Evolutionary conservation across 192 early-diverging fungal species (phyloP).

Genomic region (Entomortierella beljakovae): DNA sequence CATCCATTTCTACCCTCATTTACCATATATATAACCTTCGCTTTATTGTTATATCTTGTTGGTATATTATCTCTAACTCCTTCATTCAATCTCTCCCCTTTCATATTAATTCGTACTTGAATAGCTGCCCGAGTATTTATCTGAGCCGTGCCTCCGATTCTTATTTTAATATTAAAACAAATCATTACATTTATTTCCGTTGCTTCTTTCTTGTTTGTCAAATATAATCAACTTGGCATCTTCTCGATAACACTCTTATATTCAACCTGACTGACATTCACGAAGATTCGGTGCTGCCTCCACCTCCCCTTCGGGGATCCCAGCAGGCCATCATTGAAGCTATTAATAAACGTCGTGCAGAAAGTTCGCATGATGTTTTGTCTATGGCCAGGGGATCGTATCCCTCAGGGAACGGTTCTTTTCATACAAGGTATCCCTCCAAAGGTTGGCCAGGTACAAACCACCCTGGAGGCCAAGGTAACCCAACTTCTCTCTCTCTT

Average conservation of each 20-base stretch:
- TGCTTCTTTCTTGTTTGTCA: too few relatives aligned
- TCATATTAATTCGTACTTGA: not conserved
- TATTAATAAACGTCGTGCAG: slow-evolving; percentile 32
- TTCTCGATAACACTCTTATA: not conserved
- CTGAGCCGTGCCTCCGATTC: slow-evolving; percentile 13
- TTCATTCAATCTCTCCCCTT: not conserved
- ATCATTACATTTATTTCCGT: too few relatives aligned
- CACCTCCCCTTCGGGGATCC: slow-evolving; percentile 21
- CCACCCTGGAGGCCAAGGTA: not conserved
- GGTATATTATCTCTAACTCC: not conserved
- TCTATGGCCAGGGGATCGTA: slow-evolving; percentile 4
- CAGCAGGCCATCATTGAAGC: slow-evolving; percentile 43
- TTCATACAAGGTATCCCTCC: not conserved
- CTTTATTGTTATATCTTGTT: not conserved
- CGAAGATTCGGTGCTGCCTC: slow-evolving; percentile 20
- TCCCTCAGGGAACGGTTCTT: not conserved
- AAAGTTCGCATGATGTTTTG: slow-evolving; percentile 32
- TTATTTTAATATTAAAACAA: too few relatives aligned
- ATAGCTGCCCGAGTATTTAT: slow-evolving; percentile 11
- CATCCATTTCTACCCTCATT: not conserved
- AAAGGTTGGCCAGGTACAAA: not conserved
- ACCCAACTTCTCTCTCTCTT: not conserved
- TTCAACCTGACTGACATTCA: slow-evolving; percentile 38
- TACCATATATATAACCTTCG: not conserved
- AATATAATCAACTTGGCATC: too few relatives aligned